These are phyloP conservation scores for Verticillium isaacii DNA, from an alignment of 2,329 filamentous ascomycete genomes.

Conservation along the genomic window DNA sequence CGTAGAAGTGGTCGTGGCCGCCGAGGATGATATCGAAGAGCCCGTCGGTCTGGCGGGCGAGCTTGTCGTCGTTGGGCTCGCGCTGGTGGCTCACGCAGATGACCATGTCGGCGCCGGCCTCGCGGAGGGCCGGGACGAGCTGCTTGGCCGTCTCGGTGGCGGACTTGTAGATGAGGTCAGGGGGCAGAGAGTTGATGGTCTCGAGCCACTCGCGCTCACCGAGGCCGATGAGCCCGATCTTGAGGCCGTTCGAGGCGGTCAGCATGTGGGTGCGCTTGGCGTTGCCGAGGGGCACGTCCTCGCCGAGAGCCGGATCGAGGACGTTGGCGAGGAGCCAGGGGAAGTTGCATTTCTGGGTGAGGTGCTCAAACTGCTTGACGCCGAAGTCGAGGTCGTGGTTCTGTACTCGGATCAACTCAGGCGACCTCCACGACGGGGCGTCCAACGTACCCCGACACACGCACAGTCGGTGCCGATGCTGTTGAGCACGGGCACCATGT, in stretches of 20 bases:
- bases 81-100: slow-evolving; percentile 81
- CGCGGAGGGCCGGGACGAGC: slow-evolving; percentile 66
- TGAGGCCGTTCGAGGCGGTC: slow-evolving; percentile 76
- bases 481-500: slow-evolving; percentile 87
- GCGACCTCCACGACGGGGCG: slow-evolving; percentile 5
- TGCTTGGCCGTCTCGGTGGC: slow-evolving; percentile 71
- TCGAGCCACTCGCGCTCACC: slow-evolving; percentile 86
- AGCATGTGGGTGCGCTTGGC: slow-evolving; percentile 72
- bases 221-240: slow-evolving; percentile 79
- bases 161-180: slow-evolving; percentile 76
- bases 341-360: slow-evolving; percentile 72
- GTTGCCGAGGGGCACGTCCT: slow-evolving; percentile 69
- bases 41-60: slow-evolving; percentile 69
- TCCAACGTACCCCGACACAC: slow-evolving; percentile 67
- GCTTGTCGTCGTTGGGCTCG: slow-evolving; percentile 84
- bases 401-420: slow-evolving; percentile 29
- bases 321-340: slow-evolving; percentile 91
- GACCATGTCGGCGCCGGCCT: slow-evolving; percentile 76
- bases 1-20: slow-evolving; percentile 87
- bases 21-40: slow-evolving; percentile 81
- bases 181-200: slow-evolving; percentile 82
- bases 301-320: slow-evolving; percentile 75
- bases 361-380: slow-evolving; percentile 70
- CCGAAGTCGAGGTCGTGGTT: slow-evolving; percentile 95
- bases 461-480: slow-evolving; percentile 71